Base-by-base conservation (phyloP, 257 asterid genomes). In the Nicotiana tomentosiformis region DNA sequence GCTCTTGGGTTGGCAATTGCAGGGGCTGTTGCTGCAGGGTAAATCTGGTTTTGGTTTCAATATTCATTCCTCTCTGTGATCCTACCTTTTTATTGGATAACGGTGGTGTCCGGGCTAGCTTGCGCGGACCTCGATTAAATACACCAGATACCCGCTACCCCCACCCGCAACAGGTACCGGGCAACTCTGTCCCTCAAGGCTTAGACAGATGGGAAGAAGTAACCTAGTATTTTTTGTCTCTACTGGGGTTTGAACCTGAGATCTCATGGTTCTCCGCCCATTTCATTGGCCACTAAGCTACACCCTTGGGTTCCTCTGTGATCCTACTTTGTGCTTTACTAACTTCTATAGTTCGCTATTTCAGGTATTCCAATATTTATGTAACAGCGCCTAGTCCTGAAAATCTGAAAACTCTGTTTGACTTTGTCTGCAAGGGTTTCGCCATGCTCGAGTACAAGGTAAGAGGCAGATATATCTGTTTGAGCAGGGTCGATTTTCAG, bases 341-440 rank as follows among this genome's bases (percentile, higher is more conserved):
- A 60, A 60, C 66, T 9, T 60, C 66, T n/a, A 60, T 7, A n/a
- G 2, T 60, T 60, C n/a, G 12, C 15, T 12, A 62, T 60, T 81
- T 9, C 39, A 94, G 98, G 88, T 95, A 93, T 84, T 95, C 97
- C 37, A 94, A 95, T 85, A 91, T 94, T 65, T 91, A 86, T 84
- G 95, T 95, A 62, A 95, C 99, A 69, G 98, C 97, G 84, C 99
- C 98, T 55, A 90, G 96, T 83, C 97, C 99, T 1, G 97, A 93
- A 82, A 93, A 95, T 90, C 84, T 94, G 89, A 91, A 89, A 82
- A 95, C 98, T 66, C 87, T 95, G 76, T 95, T 94, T 86, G 97
- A 95, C 67, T 95, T 95, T 86, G 91, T 94, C n/a, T 89, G 96
- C 89, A 91, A 90, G 88, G 99, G 99, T 68, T 94, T 94, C 60